Evolutionary conservation across 2,329 filamentous ascomycete species (phyloP).

Genomic region (Macrophomina pseudophaseolina): DNA sequence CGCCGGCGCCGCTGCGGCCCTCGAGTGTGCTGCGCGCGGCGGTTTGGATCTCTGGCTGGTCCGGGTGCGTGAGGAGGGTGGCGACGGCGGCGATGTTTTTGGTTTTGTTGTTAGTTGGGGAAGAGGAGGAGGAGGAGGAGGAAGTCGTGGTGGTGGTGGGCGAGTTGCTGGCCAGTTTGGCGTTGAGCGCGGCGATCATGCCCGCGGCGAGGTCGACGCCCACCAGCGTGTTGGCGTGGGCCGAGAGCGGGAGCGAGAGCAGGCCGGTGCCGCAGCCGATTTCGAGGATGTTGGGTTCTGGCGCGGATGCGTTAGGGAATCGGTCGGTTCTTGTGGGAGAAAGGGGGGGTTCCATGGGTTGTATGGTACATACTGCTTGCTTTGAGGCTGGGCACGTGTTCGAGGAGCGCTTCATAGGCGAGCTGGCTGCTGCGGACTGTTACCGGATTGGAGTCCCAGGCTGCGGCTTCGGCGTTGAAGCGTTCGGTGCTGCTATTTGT

Average conservation of each 20-base stretch:
- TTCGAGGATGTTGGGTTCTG: slow-evolving; percentile 57
- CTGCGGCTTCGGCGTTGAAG: slow-evolving; percentile 61
- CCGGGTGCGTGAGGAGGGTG: slow-evolving; percentile 54
- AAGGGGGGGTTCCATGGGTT: no score
- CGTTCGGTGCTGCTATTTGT: slow-evolving; percentile 46
- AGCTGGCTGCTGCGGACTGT: slow-evolving; percentile 53
- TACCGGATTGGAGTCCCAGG: slow-evolving; percentile 60
- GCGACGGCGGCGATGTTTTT: slow-evolving; percentile 44
- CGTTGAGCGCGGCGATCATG: slow-evolving; percentile 59
- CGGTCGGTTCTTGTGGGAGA: no score
- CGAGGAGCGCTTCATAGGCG: slow-evolving; percentile 54
- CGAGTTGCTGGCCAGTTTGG: slow-evolving; percentile 45
- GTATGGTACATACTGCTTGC: slow-evolving; percentile 30
- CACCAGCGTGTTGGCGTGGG: slow-evolving; percentile 54
- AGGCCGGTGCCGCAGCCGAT: slow-evolving; percentile 64
- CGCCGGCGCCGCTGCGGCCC: no score
- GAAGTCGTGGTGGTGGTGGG: no score
- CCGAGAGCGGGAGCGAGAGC: slow-evolving; percentile 56
- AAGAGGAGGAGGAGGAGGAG: no score
- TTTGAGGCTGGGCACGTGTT: slow-evolving; percentile 43
- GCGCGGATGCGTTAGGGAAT: no score
- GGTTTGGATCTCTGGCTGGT: slow-evolving; percentile 9
- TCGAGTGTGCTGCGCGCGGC: background rate
- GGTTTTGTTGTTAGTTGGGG: no score
- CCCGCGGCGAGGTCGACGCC: slow-evolving; percentile 61